These are phyloP conservation scores for Cucumis cinereus DNA, from an alignment of 306 rosid species.

Conservation along the genomic window DNA sequence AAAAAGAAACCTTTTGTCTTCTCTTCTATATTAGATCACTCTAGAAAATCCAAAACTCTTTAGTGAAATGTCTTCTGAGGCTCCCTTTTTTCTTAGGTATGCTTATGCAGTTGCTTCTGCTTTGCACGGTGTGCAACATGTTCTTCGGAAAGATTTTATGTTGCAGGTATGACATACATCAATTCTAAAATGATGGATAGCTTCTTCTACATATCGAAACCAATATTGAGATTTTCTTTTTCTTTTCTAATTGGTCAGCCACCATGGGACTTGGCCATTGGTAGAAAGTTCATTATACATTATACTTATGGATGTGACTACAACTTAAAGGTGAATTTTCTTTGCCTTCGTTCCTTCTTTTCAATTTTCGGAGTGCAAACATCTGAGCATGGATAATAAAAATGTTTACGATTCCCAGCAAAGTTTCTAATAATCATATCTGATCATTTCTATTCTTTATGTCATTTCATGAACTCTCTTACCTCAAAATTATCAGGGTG, in stretches of 20 bases:
- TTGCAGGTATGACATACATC: slow-evolving; percentile 51
- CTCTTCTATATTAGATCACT: not conserved
- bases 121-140: slow-evolving; percentile 77
- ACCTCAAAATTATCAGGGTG: slow-evolving; percentile 44
- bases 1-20: not conserved
- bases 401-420: no score
- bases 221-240: slow-evolving; percentile 6
- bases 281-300: slow-evolving; percentile 63
- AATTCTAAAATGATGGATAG: not conserved
- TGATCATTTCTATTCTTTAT: not conserved
- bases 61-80: slow-evolving; percentile 13
- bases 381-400: not conserved
- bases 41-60: not conserved
- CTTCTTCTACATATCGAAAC: not conserved
- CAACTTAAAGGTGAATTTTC: slow-evolving; percentile 51
- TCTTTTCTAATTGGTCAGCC: slow-evolving; percentile 50
- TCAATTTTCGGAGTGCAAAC: not conserved
- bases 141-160: slow-evolving; percentile 92
- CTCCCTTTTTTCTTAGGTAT: slow-evolving; percentile 42
- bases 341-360: not conserved
- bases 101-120: slow-evolving; percentile 96
- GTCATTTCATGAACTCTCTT: not conserved
- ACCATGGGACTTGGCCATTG: slow-evolving; percentile 72
- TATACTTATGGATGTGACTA: slow-evolving; percentile 92
- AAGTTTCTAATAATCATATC: not conserved